These are phyloP conservation scores for Vanrija pseudolonga DNA, from an alignment of 1,284 basidiomycete species.

Conservation along the genomic window DNA sequence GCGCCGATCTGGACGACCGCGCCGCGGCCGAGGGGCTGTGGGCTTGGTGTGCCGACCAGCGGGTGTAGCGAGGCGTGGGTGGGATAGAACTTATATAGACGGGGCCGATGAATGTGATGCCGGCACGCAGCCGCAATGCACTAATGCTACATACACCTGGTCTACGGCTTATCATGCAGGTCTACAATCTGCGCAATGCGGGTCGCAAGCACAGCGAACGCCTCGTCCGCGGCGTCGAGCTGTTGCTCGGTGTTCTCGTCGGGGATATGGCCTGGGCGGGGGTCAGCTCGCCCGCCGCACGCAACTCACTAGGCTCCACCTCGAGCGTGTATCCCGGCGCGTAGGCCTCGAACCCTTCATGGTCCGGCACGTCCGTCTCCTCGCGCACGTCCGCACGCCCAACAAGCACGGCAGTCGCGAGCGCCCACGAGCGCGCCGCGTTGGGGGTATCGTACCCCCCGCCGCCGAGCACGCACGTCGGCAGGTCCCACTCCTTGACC, in stretches of 20 bases:
- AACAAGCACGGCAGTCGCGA: conserved; percentile 70
- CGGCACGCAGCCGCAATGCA: not conserved
- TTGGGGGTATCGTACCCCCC: conserved; percentile 81
- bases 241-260: conserved; percentile 67
- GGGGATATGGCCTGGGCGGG: conserved; percentile 60
- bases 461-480: conserved; percentile 44
- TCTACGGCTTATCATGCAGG: not conserved
- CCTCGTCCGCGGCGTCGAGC: conserved; percentile 29
- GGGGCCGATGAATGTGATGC: not conserved
- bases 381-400: conserved; percentile 53
- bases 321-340: conserved; percentile 75
- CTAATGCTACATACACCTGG: not conserved
- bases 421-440: conserved; percentile 77
- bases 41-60: conserved; percentile 36
- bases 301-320: conserved; percentile 54
- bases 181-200: conserved; percentile 25
- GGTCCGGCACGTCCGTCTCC: conserved; percentile 67
- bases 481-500: conserved; percentile 64
- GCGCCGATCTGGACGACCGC: not conserved
- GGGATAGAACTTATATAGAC: not conserved
- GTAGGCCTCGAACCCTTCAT: conserved; percentile 64
- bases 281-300: not conserved
- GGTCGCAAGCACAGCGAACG: conserved; percentile 23
- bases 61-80: not conserved
- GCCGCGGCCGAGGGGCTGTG: conserved; percentile 29